Evolutionary conservation across 163 green algal species (phyloP).

Genomic region (Botryococcus braunii): DNA sequence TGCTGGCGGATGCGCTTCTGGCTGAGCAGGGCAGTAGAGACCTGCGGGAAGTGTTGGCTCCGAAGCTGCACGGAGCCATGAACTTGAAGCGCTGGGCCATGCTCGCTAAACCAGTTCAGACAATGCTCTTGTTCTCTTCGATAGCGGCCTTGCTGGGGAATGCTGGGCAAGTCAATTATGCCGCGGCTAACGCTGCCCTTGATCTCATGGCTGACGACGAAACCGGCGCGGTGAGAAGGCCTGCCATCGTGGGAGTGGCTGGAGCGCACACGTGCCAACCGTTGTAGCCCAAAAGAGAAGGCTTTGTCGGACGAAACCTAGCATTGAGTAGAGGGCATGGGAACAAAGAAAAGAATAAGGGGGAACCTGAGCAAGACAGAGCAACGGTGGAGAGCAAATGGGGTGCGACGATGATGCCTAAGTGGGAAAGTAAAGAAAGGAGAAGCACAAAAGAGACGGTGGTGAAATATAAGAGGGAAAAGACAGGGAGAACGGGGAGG

Average conservation of each 20-base stretch:
- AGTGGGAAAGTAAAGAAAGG: no score
- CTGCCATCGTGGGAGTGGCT: conserved; percentile 41
- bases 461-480: no score
- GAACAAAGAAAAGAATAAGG: no score
- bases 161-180: conserved; percentile 45
- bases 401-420: no score
- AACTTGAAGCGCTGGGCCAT: neutral
- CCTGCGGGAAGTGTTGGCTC: conserved; percentile 33
- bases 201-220: conserved; percentile 8
- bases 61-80: conserved; percentile 42
- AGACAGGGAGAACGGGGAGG: no score
- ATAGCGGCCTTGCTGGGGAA: conserved; percentile 25
- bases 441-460: no score
- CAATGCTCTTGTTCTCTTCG: conserved; percentile 24
- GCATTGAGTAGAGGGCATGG: no score
- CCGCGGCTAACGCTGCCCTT: conserved; percentile 24
- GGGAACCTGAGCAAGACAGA: no score
- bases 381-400: no score
- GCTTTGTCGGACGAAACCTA: no score
- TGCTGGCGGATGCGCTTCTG: conserved; percentile 46
- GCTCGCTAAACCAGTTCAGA: neutral
- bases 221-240: neutral
- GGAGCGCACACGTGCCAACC: no score
- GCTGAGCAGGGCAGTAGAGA: conserved; percentile 27
- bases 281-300: no score